Percentiles rank a stretch among this genome's conserved stretches.
Evolutionary conservation across 2,329 filamentous ascomycete species (phyloP).

Genomic region (Monilinia vaccinii-corymbosi): DNA sequence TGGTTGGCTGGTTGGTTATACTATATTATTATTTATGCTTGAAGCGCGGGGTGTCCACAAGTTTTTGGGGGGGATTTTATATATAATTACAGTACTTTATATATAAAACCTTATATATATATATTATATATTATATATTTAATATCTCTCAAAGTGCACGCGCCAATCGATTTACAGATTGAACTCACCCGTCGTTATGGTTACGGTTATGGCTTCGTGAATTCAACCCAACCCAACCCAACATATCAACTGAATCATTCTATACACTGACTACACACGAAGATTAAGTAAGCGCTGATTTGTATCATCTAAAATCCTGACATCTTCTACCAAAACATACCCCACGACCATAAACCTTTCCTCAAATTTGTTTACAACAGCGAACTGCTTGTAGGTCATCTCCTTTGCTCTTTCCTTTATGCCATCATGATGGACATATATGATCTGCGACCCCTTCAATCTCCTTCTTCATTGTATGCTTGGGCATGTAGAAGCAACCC

Average conservation of each 20-base stretch:
- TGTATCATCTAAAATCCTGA: too few species aligned
- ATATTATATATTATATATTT: too few species aligned
- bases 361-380: slow-evolving; percentile 2
- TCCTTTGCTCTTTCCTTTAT: slow-evolving; percentile 3
- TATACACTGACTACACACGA: too few species aligned
- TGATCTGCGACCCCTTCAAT: slow-evolving; percentile 11
- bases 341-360: slow-evolving; percentile 9
- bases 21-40: slow-evolving; percentile 3
- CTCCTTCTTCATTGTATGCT: slow-evolving; percentile 11
- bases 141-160: background rate
- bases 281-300: too few species aligned
- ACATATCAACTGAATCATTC: background rate
- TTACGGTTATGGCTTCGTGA: background rate
- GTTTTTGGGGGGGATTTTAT: background rate
- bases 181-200: slow-evolving; percentile 4
- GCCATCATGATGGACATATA: background rate
- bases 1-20: background rate
- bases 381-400: background rate
- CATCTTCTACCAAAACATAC: too few species aligned
- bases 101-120: too few species aligned
- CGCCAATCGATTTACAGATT: background rate
- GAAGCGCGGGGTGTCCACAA: slow-evolving; percentile 8
- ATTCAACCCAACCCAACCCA: slow-evolving; percentile 4
- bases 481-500: slow-evolving; percentile 17
- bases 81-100: too few species aligned